phyloP scores from a whole-genome alignment of 1,284 basidiomycete species.

The Pyrrhoderma lamaoense region DNA sequence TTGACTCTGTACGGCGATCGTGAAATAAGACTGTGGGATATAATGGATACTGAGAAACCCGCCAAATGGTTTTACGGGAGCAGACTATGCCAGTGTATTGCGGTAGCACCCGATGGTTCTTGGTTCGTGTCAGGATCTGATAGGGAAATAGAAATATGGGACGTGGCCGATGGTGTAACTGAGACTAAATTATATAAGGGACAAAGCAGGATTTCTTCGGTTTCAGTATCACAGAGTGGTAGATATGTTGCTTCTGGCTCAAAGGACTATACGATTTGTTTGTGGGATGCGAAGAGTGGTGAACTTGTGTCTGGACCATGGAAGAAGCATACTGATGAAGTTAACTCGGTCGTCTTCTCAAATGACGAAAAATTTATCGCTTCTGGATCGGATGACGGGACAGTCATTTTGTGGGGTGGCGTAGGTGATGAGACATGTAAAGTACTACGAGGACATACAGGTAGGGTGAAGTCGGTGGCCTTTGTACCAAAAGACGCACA shows the following conservation, averaged over 20 bases:
- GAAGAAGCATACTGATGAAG: slow-evolving; percentile 82
- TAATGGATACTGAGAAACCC: background rate
- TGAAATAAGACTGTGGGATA: background rate
- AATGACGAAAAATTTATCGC: slow-evolving; percentile 79
- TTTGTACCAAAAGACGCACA: slow-evolving; percentile 3
- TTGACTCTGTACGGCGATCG: background rate
- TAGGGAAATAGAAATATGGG: background rate
- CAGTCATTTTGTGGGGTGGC: slow-evolving; percentile 78
- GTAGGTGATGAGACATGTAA: background rate
- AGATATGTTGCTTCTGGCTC: background rate
- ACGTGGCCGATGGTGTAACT: slow-evolving; percentile 33
- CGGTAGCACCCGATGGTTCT: background rate
- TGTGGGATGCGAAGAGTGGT: slow-evolving; percentile 82
- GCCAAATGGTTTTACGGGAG: background rate
- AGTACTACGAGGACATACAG: slow-evolving; percentile 5
- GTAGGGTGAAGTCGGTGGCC: slow-evolving; percentile 7
- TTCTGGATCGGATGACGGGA: slow-evolving; percentile 89
- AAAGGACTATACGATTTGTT: slow-evolving; percentile 32
- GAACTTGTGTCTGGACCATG: slow-evolving; percentile 73
- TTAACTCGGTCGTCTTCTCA: slow-evolving; percentile 80
- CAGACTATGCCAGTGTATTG: too few species aligned
- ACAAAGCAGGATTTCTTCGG: slow-evolving; percentile 71
- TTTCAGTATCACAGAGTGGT: slow-evolving; percentile 13
- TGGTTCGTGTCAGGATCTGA: background rate
- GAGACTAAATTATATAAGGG: slow-evolving; percentile 81